phyloP scores from a whole-genome alignment of 805 yeast genomes.

The Vanderwaltozyma polyspora region DNA sequence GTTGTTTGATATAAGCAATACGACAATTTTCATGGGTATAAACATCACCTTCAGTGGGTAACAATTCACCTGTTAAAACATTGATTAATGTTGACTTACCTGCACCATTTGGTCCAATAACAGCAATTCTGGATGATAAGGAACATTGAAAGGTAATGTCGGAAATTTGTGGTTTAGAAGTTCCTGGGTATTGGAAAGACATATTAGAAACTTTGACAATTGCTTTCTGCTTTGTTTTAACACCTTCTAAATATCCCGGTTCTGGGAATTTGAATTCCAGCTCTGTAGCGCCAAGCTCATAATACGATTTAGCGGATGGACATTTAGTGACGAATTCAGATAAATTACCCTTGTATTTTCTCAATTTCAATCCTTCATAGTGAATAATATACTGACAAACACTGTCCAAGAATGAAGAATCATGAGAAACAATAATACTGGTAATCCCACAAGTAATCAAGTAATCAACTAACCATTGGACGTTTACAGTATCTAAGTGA shows the following conservation, averaged over 20 bases:
- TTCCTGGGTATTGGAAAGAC: conserved; percentile 98
- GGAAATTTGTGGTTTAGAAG: conserved; percentile 77
- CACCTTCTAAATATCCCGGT: conserved; percentile 99
- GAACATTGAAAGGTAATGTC: conserved; percentile 95
- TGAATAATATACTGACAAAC: conserved; percentile 93
- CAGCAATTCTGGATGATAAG: conserved; percentile 96
- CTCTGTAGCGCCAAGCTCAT: conserved; percentile 94
- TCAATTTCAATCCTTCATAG: conserved; percentile 96
- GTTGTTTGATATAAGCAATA: conserved; percentile 98
- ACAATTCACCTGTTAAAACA: conserved; percentile 94
- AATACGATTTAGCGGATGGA: conserved; percentile 94
- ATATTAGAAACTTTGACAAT: conserved; percentile 90
- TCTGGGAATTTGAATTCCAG: conserved; percentile 91
- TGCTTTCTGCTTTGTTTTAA: conserved; percentile 97
- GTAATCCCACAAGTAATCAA: conserved; percentile 92
- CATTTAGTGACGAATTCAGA: conserved; percentile 93
- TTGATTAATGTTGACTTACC: conserved; percentile 97
- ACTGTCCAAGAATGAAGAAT: conserved; percentile 94
- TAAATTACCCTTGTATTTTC: conserved; percentile 97
- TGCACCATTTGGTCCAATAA: conserved; percentile 99
- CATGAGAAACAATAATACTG: conserved; percentile 94
- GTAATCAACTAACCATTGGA: conserved; percentile 98
- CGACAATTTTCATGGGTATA: conserved; percentile 98
- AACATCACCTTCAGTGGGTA: conserved; percentile 94
- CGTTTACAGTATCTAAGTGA: conserved; percentile 97